phyloP scores from a whole-genome alignment of 1,284 basidiomycete genomes.

The Earliella scabrosa region DNA sequence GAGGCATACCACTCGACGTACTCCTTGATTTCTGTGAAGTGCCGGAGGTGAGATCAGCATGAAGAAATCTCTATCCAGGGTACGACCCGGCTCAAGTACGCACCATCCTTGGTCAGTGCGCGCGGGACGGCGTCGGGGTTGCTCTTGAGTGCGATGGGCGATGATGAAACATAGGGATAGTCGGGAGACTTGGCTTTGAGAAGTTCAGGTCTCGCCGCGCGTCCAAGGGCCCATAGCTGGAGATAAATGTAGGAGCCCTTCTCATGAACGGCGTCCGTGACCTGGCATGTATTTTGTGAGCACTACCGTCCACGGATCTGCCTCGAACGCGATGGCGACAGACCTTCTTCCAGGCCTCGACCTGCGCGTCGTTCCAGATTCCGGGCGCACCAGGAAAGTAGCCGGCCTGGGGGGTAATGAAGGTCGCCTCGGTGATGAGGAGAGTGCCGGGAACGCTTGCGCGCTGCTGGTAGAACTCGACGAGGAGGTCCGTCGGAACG shows the following conservation, averaged over 20 bases:
- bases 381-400: constrained; percentile 40
- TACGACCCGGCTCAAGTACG: neutral
- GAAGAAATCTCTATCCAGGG: constrained; percentile 1
- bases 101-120: neutral
- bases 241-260: constrained; percentile 41
- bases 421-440: constrained; percentile 49
- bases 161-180: neutral
- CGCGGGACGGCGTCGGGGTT: neutral
- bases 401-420: constrained; percentile 41
- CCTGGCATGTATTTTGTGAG: constrained; percentile 8
- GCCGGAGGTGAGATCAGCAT: neutral
- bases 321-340: neutral
- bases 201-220: neutral
- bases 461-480: constrained; percentile 51
- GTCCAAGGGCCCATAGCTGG: constrained; percentile 51
- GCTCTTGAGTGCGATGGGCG: neutral
- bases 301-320: neutral
- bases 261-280: constrained; percentile 22
- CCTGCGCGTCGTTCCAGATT: constrained; percentile 46
- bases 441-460: constrained; percentile 45
- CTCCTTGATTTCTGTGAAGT: constrained; percentile 30
- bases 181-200: neutral
- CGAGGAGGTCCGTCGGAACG: constrained; percentile 31
- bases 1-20: constrained; percentile 25
- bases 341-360: constrained; percentile 47